phyloP scores from a whole-genome alignment of 2,329 filamentous ascomycete species.

The Paecilomyces sp. region DNA sequence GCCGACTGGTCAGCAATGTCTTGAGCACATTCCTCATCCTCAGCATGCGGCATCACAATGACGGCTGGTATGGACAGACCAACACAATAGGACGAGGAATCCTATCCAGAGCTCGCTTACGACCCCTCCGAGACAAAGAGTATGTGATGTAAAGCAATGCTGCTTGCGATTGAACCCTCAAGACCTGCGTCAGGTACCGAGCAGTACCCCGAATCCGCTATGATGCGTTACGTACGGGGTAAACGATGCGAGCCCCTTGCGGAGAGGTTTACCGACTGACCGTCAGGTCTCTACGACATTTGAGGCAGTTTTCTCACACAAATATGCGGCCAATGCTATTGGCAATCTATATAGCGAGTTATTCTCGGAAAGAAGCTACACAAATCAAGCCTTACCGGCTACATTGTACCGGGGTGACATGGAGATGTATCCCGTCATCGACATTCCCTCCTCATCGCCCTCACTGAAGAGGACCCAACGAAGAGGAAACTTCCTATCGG shows the following conservation, averaged over 20 bases:
- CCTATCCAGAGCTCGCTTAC: background rate
- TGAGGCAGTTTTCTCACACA: background rate
- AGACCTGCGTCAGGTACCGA: background rate
- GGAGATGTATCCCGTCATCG: slow-evolving; percentile 57
- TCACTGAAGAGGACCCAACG: slow-evolving; percentile 64
- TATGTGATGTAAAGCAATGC: background rate
- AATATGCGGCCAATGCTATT: background rate
- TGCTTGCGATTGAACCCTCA: background rate
- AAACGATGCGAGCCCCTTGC: background rate
- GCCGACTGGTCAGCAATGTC: background rate
- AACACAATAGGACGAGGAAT: background rate
- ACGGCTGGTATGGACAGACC: background rate
- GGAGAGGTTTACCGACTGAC: background rate
- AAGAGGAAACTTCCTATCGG: slow-evolving; percentile 64
- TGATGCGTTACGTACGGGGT: background rate
- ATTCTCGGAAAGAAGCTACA: slow-evolving; percentile 7
- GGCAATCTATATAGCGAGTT: background rate
- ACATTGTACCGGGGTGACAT: background rate
- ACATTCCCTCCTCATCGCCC: slow-evolving; percentile 64
- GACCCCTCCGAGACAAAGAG: background rate
- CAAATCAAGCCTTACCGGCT: background rate
- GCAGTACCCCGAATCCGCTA: background rate
- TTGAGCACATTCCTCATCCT: background rate
- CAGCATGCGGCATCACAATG: background rate
- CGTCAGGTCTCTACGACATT: background rate